Evolutionary conservation across 139 green algal genomes (phyloP).

Genomic region (Volvox africanus): DNA sequence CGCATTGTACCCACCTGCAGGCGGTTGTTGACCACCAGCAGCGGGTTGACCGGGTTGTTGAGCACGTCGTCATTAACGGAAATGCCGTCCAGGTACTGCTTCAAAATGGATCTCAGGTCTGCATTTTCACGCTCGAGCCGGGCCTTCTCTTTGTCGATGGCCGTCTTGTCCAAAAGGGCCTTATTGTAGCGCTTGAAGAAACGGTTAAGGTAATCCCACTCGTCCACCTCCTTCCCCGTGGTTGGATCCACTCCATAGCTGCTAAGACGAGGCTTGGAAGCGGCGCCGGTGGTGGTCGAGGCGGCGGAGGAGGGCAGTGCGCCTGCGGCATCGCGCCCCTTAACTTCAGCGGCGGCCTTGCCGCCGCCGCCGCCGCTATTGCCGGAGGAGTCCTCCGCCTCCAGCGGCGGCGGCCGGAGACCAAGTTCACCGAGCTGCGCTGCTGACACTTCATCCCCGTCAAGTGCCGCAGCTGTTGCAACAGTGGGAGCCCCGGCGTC

Average conservation of each 20-base stretch:
- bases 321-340: not conserved
- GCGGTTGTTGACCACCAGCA: slow-evolving; percentile 89
- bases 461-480: not conserved
- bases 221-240: slow-evolving; percentile 67
- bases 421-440: slow-evolving; percentile 35
- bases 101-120: slow-evolving; percentile 78
- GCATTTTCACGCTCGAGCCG: slow-evolving; percentile 85
- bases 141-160: slow-evolving; percentile 80
- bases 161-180: slow-evolving; percentile 76
- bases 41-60: slow-evolving; percentile 87
- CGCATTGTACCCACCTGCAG: slow-evolving; percentile 68
- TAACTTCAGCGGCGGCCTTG: not conserved
- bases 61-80: slow-evolving; percentile 85
- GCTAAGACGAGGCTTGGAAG: slow-evolving; percentile 5
- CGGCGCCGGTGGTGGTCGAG: not conserved
- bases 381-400: not conserved
- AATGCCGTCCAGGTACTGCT: slow-evolving; percentile 84
- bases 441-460: not conserved
- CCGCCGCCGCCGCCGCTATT: not conserved
- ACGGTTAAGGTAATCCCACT: slow-evolving; percentile 87
- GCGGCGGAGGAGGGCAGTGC: no score
- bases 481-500: not conserved
- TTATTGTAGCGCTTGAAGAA: slow-evolving; percentile 83
- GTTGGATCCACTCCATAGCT: slow-evolving; percentile 58
- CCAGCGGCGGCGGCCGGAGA: slow-evolving; percentile 11